These are phyloP conservation scores for Solanum lycopersicoides DNA, from an alignment of 257 asterid genomes.

Conservation along the genomic window DNA sequence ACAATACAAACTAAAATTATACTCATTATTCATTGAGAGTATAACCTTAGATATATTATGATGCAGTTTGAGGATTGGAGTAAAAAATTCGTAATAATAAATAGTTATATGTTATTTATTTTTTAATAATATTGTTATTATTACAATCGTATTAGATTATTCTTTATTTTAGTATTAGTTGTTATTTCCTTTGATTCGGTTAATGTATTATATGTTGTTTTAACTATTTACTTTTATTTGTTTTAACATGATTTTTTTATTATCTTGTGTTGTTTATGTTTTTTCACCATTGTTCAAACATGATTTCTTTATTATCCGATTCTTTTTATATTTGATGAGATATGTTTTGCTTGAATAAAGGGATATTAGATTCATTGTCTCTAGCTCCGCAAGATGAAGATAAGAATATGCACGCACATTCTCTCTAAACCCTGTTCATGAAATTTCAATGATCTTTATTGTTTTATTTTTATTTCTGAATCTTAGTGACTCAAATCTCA, in stretches of 20 bases:
- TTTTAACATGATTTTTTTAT: background rate
- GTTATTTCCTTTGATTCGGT: background rate
- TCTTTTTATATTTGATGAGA: background rate
- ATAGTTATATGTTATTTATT: too few species aligned
- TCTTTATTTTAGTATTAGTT: background rate
- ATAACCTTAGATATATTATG: too few species aligned
- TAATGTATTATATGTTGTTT: background rate
- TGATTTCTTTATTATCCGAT: fast-evolving
- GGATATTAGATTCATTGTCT: fast-evolving
- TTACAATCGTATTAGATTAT: background rate
- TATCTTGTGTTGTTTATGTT: background rate
- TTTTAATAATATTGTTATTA: too few species aligned
- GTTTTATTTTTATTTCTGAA: too few species aligned
- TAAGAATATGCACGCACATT: too few species aligned
- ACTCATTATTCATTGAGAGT: too few species aligned
- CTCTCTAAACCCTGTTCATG: background rate
- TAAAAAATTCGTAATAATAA: too few species aligned
- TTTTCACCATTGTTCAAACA: background rate
- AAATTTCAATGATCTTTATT: too few species aligned
- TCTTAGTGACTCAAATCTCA: background rate
- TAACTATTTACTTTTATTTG: too few species aligned
- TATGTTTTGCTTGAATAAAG: background rate
- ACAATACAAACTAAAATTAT: too few species aligned
- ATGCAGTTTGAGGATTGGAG: background rate
- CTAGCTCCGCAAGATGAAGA: fast-evolving